phyloP scores from a whole-genome alignment of 225 moss, liverwort and hornwort species.

The Rhytidiadelphus loreus region DNA sequence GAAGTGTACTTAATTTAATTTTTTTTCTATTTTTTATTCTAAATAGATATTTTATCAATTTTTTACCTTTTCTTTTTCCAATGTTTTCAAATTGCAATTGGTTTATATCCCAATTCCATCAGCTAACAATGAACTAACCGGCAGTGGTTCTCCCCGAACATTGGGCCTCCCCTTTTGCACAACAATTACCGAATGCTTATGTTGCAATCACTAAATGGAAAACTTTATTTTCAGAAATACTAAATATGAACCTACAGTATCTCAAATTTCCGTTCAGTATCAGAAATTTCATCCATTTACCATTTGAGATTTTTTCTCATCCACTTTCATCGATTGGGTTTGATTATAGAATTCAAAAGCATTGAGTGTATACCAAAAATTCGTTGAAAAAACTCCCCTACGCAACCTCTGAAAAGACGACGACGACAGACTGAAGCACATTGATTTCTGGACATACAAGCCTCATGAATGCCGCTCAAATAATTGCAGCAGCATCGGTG shows the following conservation, averaged over 20 bases:
- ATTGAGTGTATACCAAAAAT: neutral
- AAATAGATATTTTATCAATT: neutral
- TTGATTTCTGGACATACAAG: neutral
- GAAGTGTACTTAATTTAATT: rapidly evolving
- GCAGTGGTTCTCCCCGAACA: rapidly evolving
- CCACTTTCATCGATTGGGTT: no score
- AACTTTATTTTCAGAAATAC: neutral
- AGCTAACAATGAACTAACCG: neutral
- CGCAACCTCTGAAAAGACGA: neutral
- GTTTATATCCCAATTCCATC: neutral
- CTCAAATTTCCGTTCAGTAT: no score
- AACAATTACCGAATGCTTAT: neutral
- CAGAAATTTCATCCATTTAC: no score
- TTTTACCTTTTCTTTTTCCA: rapidly evolving
- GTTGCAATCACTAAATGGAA: neutral
- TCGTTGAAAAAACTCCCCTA: neutral
- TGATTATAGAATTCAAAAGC: no score
- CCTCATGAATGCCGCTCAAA: neutral
- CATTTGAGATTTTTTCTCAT: neutral
- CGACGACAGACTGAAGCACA: neutral
- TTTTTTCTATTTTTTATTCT: neutral
- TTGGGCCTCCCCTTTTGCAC: neutral
- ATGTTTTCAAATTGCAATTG: neutral
- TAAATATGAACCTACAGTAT: neutral
- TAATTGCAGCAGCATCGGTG: neutral